A percentile compares a stretch with the other conserved stretches of the same genome.
phyloP scores from a whole-genome alignment of 768 basidiomycete species.

The Pluteus cervinus region DNA sequence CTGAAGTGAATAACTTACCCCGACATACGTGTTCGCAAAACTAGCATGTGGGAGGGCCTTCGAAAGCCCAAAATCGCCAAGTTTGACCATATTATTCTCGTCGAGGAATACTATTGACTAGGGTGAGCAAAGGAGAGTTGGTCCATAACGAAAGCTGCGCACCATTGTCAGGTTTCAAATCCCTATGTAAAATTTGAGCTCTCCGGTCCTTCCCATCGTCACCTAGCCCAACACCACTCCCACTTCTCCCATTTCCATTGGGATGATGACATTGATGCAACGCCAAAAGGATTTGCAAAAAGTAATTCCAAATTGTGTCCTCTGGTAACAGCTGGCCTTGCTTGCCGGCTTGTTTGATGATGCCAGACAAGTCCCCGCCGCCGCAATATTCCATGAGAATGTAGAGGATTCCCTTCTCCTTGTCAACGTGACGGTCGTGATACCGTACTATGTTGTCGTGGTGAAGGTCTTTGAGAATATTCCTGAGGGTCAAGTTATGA shows the following conservation, averaged over 20 bases:
- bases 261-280: constrained; percentile 93
- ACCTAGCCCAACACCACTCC: constrained; percentile 30
- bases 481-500: constrained; percentile 42
- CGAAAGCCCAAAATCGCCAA: constrained; percentile 95
- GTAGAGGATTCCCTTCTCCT: constrained; percentile 85
- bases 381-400: constrained; percentile 99
- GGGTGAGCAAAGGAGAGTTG: neutral
- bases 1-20: constrained; percentile 47
- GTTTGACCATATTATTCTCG: constrained; percentile 77
- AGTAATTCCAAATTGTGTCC: constrained; percentile 93
- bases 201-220: constrained; percentile 46
- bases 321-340: constrained; percentile 75
- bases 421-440: constrained; percentile 88
- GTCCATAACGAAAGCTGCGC: constrained; percentile 15
- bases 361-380: constrained; percentile 84
- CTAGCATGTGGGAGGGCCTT: constrained; percentile 85
- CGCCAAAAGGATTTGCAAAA: constrained; percentile 87
- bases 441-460: constrained; percentile 97
- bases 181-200: constrained; percentile 84
- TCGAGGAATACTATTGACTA: constrained; percentile 78
- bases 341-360: constrained; percentile 77
- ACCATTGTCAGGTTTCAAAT: constrained; percentile 98
- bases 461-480: constrained; percentile 92
- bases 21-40: constrained; percentile 96
- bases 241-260: constrained; percentile 42